Evolutionary conservation across 208 protist genomes (phyloP).

Genomic region (Phytomonas francai): DNA sequence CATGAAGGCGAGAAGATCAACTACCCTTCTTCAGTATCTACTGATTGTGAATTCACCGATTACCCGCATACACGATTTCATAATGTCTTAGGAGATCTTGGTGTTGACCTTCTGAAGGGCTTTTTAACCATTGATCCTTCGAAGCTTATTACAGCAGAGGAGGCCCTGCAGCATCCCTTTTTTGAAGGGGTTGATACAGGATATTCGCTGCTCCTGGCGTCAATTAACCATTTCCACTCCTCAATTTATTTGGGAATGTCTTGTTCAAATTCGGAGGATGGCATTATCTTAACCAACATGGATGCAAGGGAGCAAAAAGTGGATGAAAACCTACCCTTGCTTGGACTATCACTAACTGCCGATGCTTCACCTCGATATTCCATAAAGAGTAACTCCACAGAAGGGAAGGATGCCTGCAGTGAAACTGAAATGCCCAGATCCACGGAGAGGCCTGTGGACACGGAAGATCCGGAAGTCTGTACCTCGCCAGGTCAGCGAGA

Average conservation of each 20-base stretch:
- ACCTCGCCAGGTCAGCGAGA: neutral
- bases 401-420: neutral
- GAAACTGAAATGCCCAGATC: neutral
- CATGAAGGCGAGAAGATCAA: neutral
- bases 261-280: neutral
- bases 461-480: neutral
- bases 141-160: conserved; percentile 50
- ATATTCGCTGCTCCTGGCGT: neutral
- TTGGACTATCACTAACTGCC: neutral
- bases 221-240: neutral
- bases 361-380: neutral
- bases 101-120: conserved; percentile 45
- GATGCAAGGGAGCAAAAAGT: neutral
- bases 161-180: conserved; percentile 76
- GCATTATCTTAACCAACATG: neutral
- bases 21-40: neutral
- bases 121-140: conserved; percentile 41
- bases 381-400: neutral
- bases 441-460: too few species aligned
- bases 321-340: neutral
- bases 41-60: conserved; percentile 2
- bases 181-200: conserved; percentile 33
- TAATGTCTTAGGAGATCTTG: conserved; percentile 20
- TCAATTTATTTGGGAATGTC: neutral
- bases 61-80: conserved; percentile 39